phyloP scores from a whole-genome alignment of 169 alveolate genomes.

The Pseudocohnilembus persalinus region DNA sequence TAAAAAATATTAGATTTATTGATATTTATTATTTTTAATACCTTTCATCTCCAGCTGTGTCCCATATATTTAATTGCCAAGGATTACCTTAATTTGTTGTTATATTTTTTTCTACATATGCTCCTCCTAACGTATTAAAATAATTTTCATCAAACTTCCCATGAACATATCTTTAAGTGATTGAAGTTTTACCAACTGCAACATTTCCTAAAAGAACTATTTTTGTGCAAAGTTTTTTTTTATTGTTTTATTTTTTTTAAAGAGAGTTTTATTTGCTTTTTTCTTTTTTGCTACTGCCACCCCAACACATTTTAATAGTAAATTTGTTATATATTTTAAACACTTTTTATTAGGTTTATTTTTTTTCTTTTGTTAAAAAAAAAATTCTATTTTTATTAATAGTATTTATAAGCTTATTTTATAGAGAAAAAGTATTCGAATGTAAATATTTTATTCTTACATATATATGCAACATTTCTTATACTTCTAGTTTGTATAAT shows the following conservation, averaged over 20 bases:
- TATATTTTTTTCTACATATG: constrained; percentile 29
- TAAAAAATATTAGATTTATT: too few relatives aligned
- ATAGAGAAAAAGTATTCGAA: too few relatives aligned
- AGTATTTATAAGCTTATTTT: too few relatives aligned
- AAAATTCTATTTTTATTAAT: too few relatives aligned
- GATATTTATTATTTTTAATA: too few relatives aligned
- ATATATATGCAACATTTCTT: too few relatives aligned
- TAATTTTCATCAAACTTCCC: constrained; percentile 22
- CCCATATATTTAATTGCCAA: constrained; percentile 41
- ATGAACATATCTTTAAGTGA: constrained; percentile 22
- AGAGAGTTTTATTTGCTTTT: too few relatives aligned
- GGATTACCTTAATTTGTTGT: constrained; percentile 3
- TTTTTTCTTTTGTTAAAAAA: too few relatives aligned
- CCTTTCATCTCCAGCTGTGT: constrained; percentile 49
- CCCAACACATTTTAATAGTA: neutral
- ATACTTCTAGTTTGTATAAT: too few relatives aligned
- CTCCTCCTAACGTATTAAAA: constrained; percentile 19
- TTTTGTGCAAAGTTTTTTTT: neutral
- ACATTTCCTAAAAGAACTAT: constrained; percentile 29
- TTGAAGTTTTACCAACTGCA: constrained; percentile 29
- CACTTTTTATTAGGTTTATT: too few relatives aligned
- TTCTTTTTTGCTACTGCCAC: neutral
- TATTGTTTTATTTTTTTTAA: too few relatives aligned
- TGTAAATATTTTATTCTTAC: too few relatives aligned
- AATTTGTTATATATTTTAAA: neutral